Percentiles rank a stretch among this genome's conserved stretches.
phyloP scores from a whole-genome alignment of 176 grass and related monocot genomes.

The Tillandsia leiboldiana region DNA sequence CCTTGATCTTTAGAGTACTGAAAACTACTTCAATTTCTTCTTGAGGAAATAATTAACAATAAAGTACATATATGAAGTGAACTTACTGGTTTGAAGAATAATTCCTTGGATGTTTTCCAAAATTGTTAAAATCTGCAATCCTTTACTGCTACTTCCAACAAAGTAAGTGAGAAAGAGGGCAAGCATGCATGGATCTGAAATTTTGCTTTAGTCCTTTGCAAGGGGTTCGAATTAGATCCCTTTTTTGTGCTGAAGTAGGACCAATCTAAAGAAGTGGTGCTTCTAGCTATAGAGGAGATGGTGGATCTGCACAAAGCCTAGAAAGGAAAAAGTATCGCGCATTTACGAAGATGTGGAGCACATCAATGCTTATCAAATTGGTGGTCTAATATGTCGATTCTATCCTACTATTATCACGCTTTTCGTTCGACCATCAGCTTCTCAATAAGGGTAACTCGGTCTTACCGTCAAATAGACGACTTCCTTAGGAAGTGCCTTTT shows the following conservation, averaged over 20 bases:
- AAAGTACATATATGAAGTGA: too few relatives aligned
- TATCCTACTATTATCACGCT: not conserved
- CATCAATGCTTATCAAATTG: constrained; percentile 4
- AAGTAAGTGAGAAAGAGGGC: not conserved
- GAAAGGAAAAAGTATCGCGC: constrained; percentile 2
- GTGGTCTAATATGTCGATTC: not conserved
- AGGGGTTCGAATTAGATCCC: not conserved
- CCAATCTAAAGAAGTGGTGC: not conserved
- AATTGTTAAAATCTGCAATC: too few relatives aligned
- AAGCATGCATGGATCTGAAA: not conserved
- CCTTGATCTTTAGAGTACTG: too few relatives aligned
- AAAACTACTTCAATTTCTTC: too few relatives aligned
- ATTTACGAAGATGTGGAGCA: not conserved
- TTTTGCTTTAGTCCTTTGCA: not conserved
- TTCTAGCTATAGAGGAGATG: not conserved
- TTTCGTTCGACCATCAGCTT: not conserved
- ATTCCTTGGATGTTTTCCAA: too few relatives aligned
- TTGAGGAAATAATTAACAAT: too few relatives aligned
- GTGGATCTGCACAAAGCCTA: constrained; percentile 1
- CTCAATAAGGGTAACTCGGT: not conserved
- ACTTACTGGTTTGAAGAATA: too few relatives aligned
- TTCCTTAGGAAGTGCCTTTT: not conserved
- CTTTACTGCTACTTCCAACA: too few relatives aligned
- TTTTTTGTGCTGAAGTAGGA: not conserved
- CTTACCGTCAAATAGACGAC: not conserved